Base-by-base conservation (phyloP, 306 rosid species). In the Acacia melanoxylon region DNA sequence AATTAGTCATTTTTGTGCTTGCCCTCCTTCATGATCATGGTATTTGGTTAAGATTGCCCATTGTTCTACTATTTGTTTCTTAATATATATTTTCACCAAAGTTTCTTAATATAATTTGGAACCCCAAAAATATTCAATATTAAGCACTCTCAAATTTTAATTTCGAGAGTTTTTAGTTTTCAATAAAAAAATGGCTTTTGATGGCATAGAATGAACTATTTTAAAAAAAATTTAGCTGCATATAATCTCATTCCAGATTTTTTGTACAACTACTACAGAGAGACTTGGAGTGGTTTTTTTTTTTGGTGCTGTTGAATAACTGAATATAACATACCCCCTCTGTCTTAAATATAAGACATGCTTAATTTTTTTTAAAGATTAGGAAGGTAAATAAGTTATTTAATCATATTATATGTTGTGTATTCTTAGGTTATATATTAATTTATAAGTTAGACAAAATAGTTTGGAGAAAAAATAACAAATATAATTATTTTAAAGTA, bases 231-330 rank as follows among this genome's bases (percentile, higher is more conserved):
- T 49, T 16, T 49, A 49, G 56, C 20, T 0, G 20, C 56, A 46
- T 46, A 46, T 68, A 37, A 40, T 82, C 68, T 75, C 42, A 49
- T 37, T 62, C 74, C 46, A 3, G 72, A 0, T n/a, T 54, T 54
- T 54, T 20, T 54, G 8, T 20, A 8, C 4, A 54, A 54, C 25
- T 8, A 8, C 62, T 19, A 19, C 12, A 2, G 62, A 27, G 62
- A n/a, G 70, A 25, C 8, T 48, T 29, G 20, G 66, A 56, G 75
- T 78, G 24, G 48, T 44, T 44, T 49, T 78, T 76, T 79, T 19
- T 19, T 35, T 58, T 24, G 31, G 1, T 16, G 7, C 62, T 2
- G 29, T 16, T 58, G 12, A 58, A 35, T 35, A 35, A 35, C 40
- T 35, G 40, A 35, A 22, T 58, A n/a, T n/a, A n/a, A n/a, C n/a